Conservation (phyloP, 352 stramenopile genomes). For the Globisporangium sylvaticum region DNA sequence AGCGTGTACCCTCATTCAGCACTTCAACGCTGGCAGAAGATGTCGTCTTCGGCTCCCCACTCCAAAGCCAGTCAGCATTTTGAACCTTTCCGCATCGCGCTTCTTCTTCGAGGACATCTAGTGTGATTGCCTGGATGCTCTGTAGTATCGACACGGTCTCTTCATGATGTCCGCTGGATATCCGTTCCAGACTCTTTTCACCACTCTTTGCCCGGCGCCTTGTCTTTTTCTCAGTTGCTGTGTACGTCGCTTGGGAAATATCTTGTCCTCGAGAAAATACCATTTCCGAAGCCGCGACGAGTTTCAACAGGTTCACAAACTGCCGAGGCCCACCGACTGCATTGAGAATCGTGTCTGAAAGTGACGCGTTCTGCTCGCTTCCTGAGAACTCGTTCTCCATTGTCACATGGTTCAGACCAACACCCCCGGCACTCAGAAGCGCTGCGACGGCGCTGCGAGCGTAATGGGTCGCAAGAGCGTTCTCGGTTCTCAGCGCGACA, state of each 20-base stretch:
- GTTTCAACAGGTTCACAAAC: constrained; percentile 80
- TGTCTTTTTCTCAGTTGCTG: not conserved
- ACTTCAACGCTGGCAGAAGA: not conserved
- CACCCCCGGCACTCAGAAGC: constrained; percentile 22
- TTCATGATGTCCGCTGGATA: constrained; percentile 4
- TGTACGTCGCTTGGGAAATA: not conserved
- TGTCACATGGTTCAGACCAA: constrained; percentile 1
- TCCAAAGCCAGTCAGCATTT: constrained; percentile 16
- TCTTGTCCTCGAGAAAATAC: constrained; percentile 27
- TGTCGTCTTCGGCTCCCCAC: not conserved
- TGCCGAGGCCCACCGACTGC: constrained; percentile 63
- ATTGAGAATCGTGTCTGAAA: constrained; percentile 36
- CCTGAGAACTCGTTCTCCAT: not conserved
- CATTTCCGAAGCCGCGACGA: constrained; percentile 79
- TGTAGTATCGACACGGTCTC: constrained; percentile 44
- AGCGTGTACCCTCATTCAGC: not conserved
- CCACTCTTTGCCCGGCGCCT: not conserved
- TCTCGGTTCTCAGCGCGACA: constrained; percentile 72
- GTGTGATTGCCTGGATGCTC: constrained; percentile 43
- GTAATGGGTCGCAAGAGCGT: constrained; percentile 81
- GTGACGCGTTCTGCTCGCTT: constrained; percentile 17
- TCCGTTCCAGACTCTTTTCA: not conserved
- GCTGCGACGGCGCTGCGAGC: constrained; percentile 52
- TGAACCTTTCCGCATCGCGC: constrained; percentile 29
- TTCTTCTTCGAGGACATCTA: constrained; percentile 63